Evolutionary conservation across 1,284 basidiomycete species (phyloP), one percentile per base, ranked within the genome.

Genomic region (Rhodotorula sp.): DNA sequence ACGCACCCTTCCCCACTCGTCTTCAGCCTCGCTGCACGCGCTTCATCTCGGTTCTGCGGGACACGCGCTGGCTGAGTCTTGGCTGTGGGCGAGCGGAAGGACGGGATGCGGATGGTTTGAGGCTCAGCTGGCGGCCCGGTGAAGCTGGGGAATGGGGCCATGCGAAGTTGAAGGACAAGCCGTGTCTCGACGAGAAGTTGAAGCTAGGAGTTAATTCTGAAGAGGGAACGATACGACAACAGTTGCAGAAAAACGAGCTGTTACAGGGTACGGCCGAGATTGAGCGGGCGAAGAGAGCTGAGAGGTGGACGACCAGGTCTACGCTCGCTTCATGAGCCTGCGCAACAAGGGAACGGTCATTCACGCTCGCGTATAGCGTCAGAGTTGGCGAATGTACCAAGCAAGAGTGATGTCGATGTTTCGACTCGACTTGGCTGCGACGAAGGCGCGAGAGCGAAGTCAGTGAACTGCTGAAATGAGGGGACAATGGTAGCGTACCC

Each of bases 351-450:
- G 8, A 11, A 24, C 17, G n/a, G n/a, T 19, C 7, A 17, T 24
- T 46, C 36, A 32, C 22, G 4, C 55, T 15, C n/a, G 9, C 9
- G 5, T 17, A 6, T 5, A 27, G 3, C 11, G 8, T 27, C 17
- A 22, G 49, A 13, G 10, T 17, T 17, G 24, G 34, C 19, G 27
- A n/a, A 36, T 67, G 54, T 13, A 73, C 84, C 84, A 85, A 32
- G 82, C 79, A 24, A 85, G 73, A 2, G 84, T 83, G 44, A 84
- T 82, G 74, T 84, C 84, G 62, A 97, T 83, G 78, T 96, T 96
- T 79, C 94, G 90, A 80, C 92, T 91, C 74, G 88, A 93, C 82
- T 94, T 94, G 29, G 90, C 90, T 91, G 68, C 20, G 0, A 19
- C 22, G 13, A 20, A 29, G 22, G 15, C 9, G 44, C 22, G 17